phyloP scores from a whole-genome alignment of 2,329 filamentous ascomycete genomes.

The Hymenoscyphus infarciens region DNA sequence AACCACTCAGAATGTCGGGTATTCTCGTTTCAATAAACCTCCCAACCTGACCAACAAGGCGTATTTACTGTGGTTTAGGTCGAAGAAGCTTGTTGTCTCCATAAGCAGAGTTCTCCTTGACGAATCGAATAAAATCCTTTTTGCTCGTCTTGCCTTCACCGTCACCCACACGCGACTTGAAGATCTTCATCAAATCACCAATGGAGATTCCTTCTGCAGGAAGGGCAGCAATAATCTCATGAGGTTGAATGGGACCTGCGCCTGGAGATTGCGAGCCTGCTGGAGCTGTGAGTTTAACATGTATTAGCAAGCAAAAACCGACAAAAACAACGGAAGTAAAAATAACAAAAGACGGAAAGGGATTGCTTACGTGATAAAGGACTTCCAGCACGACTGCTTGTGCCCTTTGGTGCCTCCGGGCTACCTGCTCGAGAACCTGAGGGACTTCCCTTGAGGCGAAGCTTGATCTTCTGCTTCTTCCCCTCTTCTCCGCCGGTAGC shows the following conservation, averaged over 20 bases:
- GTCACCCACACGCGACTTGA: slow-evolving; percentile 50
- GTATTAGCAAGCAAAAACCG: no score
- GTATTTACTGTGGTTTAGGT: slow-evolving; percentile 11
- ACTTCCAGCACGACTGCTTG: slow-evolving; percentile 34
- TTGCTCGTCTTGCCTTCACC: slow-evolving; percentile 49
- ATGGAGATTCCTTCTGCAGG: slow-evolving; percentile 53
- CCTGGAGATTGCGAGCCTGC: slow-evolving; percentile 14
- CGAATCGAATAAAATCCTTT: slow-evolving; percentile 55
- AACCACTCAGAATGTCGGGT: background rate
- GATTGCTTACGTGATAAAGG: slow-evolving; percentile 23
- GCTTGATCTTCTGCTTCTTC: slow-evolving; percentile 56
- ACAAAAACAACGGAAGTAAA: background rate
- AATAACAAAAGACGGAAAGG: background rate
- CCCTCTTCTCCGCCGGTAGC: slow-evolving; percentile 62
- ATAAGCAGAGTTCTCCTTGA: slow-evolving; percentile 53
- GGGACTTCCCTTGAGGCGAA: slow-evolving; percentile 46
- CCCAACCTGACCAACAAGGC: background rate
- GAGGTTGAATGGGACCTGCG: slow-evolving; percentile 42
- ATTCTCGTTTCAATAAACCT: background rate
- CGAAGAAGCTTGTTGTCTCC: slow-evolving; percentile 51
- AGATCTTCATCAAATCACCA: slow-evolving; percentile 50
- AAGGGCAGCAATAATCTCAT: slow-evolving; percentile 53
- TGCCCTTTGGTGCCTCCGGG: slow-evolving; percentile 39
- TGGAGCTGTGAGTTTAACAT: background rate
- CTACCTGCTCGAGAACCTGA: slow-evolving; percentile 60